These are phyloP conservation scores for Russula sp. DNA, from an alignment of 768 basidiomycete genomes.

Conservation along the genomic window DNA sequence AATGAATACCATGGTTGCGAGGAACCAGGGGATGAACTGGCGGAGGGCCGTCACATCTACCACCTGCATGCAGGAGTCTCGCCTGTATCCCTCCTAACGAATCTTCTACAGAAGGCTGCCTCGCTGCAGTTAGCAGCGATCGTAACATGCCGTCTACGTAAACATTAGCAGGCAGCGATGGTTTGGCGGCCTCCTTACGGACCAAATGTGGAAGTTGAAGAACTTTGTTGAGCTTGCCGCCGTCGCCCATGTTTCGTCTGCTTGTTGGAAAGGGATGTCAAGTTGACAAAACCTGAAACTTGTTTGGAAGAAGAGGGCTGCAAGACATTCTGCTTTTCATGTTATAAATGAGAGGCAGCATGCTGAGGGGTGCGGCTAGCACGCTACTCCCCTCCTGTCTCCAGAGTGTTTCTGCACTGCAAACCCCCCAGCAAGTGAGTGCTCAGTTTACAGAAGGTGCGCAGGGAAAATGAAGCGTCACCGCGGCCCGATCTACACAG, in stretches of 20 bases:
- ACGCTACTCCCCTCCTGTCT: conserved; percentile 16
- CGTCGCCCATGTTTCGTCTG: conserved; percentile 9
- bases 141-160: conserved; percentile 18
- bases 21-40: neutral
- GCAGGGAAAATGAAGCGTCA: conserved; percentile 1
- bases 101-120: conserved; percentile 19
- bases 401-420: conserved; percentile 2
- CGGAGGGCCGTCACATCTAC: conserved; percentile 1
- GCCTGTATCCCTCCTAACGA: conserved; percentile 10
- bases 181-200: conserved; percentile 1
- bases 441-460: conserved; percentile 3
- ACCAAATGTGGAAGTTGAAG: conserved; percentile 11
- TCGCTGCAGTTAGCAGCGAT: conserved; percentile 17
- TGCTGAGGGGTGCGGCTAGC: conserved; percentile 4
- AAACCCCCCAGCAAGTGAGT: conserved; percentile 9
- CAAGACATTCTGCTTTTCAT: conserved; percentile 8
- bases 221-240: neutral
- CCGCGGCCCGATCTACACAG: neutral
- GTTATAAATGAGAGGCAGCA: conserved; percentile 17
- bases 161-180: conserved; percentile 12
- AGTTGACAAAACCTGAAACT: conserved; percentile 17
- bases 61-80: conserved; percentile 7
- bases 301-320: conserved; percentile 12
- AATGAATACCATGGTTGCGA: neutral
- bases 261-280: conserved; percentile 8